phyloP scores from a whole-genome alignment of 2,329 filamentous ascomycete species.

The Corniculantispora saksenae region DNA sequence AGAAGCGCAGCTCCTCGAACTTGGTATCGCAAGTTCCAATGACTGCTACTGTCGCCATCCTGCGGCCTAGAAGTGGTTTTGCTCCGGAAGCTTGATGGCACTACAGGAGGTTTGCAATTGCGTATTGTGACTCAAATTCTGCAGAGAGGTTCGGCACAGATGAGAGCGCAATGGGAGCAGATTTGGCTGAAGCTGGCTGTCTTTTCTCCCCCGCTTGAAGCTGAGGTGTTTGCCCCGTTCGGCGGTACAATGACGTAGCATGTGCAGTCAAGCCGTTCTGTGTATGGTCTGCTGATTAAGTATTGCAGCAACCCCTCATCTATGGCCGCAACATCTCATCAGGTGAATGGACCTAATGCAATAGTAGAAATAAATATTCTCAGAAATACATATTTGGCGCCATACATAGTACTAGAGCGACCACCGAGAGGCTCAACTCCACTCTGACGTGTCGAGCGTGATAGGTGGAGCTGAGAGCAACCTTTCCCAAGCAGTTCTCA shows the following conservation, averaged over 20 bases:
- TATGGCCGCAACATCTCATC: background rate
- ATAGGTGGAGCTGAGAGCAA: conserved; percentile 1
- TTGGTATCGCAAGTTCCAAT: conserved; percentile 69
- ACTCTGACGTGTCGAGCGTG: conserved; percentile 2
- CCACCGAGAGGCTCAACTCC: conserved; percentile 1
- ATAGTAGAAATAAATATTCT: background rate
- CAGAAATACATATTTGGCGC: background rate
- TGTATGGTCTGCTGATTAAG: background rate
- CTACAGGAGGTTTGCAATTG: background rate
- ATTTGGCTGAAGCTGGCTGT: background rate
- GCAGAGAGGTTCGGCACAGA: background rate
- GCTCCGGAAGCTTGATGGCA: background rate
- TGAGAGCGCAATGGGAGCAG: background rate
- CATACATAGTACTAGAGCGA: background rate
- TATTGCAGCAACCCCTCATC: background rate
- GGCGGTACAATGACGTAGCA: background rate
- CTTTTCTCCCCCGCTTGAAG: background rate
- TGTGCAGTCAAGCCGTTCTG: background rate
- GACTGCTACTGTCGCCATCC: conserved; percentile 47
- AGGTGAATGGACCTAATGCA: too few relatives aligned
- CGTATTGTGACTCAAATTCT: background rate
- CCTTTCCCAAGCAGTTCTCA: background rate
- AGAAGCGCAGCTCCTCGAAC: conserved; percentile 57
- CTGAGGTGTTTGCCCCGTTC: background rate
- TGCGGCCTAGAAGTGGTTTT: conserved; percentile 1